Evolutionary conservation across 2,329 filamentous ascomycete species (phyloP), one percentile per base, ranked within the genome.

Genomic region (Verticillium alfalfae): DNA sequence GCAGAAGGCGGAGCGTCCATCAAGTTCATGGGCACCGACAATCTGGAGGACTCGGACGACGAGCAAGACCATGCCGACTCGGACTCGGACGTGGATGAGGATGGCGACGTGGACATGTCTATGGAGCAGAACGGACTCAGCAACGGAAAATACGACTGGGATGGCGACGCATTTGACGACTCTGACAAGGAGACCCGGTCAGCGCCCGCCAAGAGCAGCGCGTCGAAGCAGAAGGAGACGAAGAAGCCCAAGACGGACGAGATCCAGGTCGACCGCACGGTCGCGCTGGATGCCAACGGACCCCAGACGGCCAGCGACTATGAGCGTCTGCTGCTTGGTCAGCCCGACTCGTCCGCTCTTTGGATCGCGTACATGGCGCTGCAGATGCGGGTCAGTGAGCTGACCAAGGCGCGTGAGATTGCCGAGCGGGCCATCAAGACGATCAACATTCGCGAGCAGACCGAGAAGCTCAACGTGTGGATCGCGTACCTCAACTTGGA

Each of bases 341-440:
- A 96, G 72, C 93, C 95, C 2, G 93, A 98, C 77, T 94, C 91
- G n/a, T 96, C 94, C 0, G 82, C 89, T 64, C 84, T 98, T 34
- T 99, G 95, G 95, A 91, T 97, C 60, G 86, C 92, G 67, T 99
- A 99, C 78, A 98, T 99, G 92, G 93, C 93, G n/a, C 96, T 96
- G 84, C 92, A 98, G 76, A 88, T 97, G 75, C 90, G 96, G 72
- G 85, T 96, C 59, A 92, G 92, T 71, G 95, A 99, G 76, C 82
- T 96, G 22, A 87, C 89, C 64, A 95, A 93, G 76, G 93, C 95
- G 13, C 88, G 94, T 57, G 90, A 94, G 66, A 89, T 97, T 63
- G 93, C 92, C 2, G 91, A 97, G 76, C 90, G 95, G 64, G 95
- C 95, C 18, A 85, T 98, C 66, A 88, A 89, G 71, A 96, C 90